Percentiles rank a stretch among this genome's conserved stretches.
These are phyloP conservation scores for Saccharum hybrid DNA, from an alignment of 202 grass and related monocot genomes.

Conservation along the genomic window DNA sequence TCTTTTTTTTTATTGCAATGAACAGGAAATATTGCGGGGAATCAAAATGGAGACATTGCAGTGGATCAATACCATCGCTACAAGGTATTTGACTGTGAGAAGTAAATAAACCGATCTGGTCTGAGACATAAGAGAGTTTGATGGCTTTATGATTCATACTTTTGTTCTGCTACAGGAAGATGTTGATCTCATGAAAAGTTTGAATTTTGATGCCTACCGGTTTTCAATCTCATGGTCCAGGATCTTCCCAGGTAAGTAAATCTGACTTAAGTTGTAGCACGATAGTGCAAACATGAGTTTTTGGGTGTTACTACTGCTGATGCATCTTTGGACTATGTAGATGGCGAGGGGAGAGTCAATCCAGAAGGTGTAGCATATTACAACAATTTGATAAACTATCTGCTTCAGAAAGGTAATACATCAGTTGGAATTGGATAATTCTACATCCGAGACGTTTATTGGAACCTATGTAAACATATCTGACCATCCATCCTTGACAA, in stretches of 20 bases:
- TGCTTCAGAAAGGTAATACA: slow-evolving; percentile 71
- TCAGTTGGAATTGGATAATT: slow-evolving; percentile 18
- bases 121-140: neutral
- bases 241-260: slow-evolving; percentile 74
- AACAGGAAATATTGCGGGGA: slow-evolving; percentile 57
- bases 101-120: neutral
- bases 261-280: slow-evolving; percentile 8
- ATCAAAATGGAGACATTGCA: slow-evolving; percentile 71
- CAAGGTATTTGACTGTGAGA: slow-evolving; percentile 46
- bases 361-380: slow-evolving; percentile 80
- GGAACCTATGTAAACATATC: slow-evolving; percentile 8
- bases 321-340: slow-evolving; percentile 39
- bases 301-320: slow-evolving; percentile 6
- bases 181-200: slow-evolving; percentile 78
- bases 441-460: slow-evolving; percentile 18
- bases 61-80: slow-evolving; percentile 87
- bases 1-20: neutral
- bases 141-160: neutral
- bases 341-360: slow-evolving; percentile 72
- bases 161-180: slow-evolving; percentile 58
- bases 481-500: slow-evolving; percentile 34
- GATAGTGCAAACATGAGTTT: neutral
- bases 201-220: slow-evolving; percentile 82
- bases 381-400: slow-evolving; percentile 80
- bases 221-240: slow-evolving; percentile 94